Base-by-base conservation (phyloP, 768 basidiomycete genomes). In the Xerocomellus dryophilus region DNA sequence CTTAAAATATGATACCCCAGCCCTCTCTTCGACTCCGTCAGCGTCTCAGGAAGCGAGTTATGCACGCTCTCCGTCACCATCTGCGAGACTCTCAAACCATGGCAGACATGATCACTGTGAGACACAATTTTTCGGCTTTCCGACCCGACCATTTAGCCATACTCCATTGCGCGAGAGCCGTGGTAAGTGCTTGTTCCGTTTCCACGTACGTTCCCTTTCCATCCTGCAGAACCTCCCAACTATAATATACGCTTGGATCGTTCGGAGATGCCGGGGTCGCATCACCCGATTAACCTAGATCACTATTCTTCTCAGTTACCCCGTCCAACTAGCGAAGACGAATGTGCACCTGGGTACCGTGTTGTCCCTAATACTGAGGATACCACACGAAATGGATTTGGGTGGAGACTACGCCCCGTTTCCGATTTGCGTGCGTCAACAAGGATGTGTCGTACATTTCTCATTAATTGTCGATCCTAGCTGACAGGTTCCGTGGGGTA, bases 401-500 rank as follows among this genome's bases (percentile, higher is more conserved):
- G 79, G 11, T 78, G 82, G 51, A 72, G 73, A 18, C 71, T 90
- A n/a, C 80, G 80, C 6, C 84, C 87, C 11, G 83, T 90, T 9
- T 88, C 88, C 5, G 79, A 84, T 41, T 78, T 93, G 41, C 84
- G 90, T 91, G 58, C 60, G 81, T 54, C 7, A 18, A 5, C 29
- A 39, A 25, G 42, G 25, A 29, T 47, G 10, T 17, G 27, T 20
- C 15, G 1, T 43, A 25, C 40, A 11, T 53, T 31, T 52, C 5
- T 32, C 14, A 54, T 54, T 43, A 57, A 56, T 34, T n/a, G 57
- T 36, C 54, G 15, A 42, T 40, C 42, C 9, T 60, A 96, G 95
- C 92, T 47, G 90, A 93, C 64, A 77, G 84, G 15, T 93, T 88
- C 69, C 82, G 90, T 15, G 74, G 78, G 0, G 73, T 93, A 2